Evolutionary conservation across 306 rosid species (phyloP).

Genomic region (Begonia masoniana): DNA sequence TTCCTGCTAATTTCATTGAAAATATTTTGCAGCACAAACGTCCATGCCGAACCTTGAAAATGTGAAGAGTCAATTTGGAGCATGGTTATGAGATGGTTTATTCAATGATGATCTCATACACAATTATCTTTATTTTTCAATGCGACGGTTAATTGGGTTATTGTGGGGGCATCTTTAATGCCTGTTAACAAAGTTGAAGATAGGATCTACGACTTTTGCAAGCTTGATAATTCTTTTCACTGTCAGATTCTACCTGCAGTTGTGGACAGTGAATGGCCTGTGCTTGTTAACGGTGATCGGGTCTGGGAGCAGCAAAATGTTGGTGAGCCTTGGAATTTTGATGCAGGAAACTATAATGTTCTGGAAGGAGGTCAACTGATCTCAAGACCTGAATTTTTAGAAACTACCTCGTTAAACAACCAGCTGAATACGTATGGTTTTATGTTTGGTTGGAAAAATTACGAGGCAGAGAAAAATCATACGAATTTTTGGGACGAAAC

Average conservation of each 20-base stretch:
- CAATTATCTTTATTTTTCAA: conserved; percentile 1
- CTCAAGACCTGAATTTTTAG: conserved; percentile 19
- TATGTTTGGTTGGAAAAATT: conserved; percentile 30
- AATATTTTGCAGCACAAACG: neutral
- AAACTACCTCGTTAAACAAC: conserved; percentile 8
- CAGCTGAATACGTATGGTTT: conserved; percentile 22
- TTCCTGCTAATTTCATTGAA: too few species aligned
- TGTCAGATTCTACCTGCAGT: conserved; percentile 16
- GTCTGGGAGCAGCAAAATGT: conserved; percentile 13
- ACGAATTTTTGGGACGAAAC: conserved; percentile 20
- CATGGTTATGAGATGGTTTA: too few species aligned
- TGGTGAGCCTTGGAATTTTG: conserved; percentile 8
- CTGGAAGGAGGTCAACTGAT: conserved; percentile 5
- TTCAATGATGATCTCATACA: neutral
- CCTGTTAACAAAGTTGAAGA: conserved; percentile 33
- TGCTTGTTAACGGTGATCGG: conserved; percentile 18
- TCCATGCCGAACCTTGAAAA: neutral
- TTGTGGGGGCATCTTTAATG: conserved; percentile 23
- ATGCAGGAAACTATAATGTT: neutral
- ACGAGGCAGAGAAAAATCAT: conserved; percentile 21
- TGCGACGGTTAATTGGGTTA: conserved; percentile 7
- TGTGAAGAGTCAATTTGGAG: neutral
- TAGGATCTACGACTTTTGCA: conserved; percentile 20
- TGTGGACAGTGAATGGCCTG: conserved; percentile 15
- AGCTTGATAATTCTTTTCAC: conserved; percentile 17